Conservation (phyloP, 371 early-diverging fungal genomes). For the Saksenaea oblongispora region DNA sequence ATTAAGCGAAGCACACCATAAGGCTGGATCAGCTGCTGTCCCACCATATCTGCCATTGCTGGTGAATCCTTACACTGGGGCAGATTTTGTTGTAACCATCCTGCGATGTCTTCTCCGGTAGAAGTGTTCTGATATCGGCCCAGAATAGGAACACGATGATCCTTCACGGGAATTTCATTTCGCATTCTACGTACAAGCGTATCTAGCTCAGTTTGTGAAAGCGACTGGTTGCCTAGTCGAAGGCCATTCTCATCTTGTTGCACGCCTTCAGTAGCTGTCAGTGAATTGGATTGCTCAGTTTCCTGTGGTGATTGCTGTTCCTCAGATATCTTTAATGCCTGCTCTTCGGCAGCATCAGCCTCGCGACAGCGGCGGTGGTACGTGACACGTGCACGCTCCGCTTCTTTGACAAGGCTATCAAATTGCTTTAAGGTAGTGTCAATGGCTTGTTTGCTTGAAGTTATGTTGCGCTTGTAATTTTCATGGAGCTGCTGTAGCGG, state of each 20-base stretch:
- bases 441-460: slow-evolving; percentile 62
- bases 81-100: slow-evolving; percentile 71
- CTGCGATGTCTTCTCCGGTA: slow-evolving; percentile 67
- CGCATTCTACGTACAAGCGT: slow-evolving; percentile 50
- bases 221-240: slow-evolving; percentile 34
- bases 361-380: slow-evolving; percentile 56
- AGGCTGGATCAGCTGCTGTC: slow-evolving; percentile 67
- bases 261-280: neutral
- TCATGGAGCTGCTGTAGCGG: slow-evolving; percentile 63
- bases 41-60: slow-evolving; percentile 68
- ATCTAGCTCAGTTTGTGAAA: slow-evolving; percentile 36
- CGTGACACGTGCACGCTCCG: slow-evolving; percentile 42
- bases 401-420: slow-evolving; percentile 51
- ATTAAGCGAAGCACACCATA: slow-evolving; percentile 68
- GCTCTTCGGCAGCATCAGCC: slow-evolving; percentile 52
- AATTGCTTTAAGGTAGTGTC: slow-evolving; percentile 59
- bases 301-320: slow-evolving; percentile 14
- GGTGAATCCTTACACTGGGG: slow-evolving; percentile 61
- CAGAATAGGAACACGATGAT: slow-evolving; percentile 70
- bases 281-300: neutral
- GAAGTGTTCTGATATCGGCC: slow-evolving; percentile 71
- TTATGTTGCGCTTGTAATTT: slow-evolving; percentile 57
- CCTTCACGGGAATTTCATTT: slow-evolving; percentile 58
- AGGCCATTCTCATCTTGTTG: slow-evolving; percentile 2
- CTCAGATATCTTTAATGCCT: slow-evolving; percentile 23